A percentile compares a stretch with the other conserved stretches of the same genome.
These are phyloP conservation scores for Monosporascus sp. DNA, from an alignment of 2,329 filamentous ascomycete species.

Conservation along the genomic window DNA sequence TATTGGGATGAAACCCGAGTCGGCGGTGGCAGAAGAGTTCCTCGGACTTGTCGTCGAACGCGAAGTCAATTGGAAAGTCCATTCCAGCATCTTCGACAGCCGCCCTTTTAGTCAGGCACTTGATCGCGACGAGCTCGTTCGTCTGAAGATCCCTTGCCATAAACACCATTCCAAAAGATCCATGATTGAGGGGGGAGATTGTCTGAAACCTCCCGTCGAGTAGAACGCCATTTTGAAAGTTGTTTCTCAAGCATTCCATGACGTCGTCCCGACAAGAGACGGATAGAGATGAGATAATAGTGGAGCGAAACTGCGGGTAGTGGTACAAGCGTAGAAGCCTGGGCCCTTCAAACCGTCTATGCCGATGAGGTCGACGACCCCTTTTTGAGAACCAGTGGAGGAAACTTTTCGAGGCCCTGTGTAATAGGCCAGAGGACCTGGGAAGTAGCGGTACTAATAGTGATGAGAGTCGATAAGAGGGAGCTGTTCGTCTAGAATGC, in stretches of 20 bases:
- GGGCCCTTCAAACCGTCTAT: conserved; percentile 23
- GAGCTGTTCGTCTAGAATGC: not conserved
- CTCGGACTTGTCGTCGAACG: conserved; percentile 77
- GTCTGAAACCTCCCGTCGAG: conserved; percentile 88
- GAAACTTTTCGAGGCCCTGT: conserved; percentile 23
- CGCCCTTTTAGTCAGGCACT: conserved; percentile 83
- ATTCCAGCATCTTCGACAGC: conserved; percentile 55
- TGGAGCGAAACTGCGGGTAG: conserved; percentile 18
- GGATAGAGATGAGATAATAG: conserved; percentile 15
- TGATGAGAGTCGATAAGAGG: conserved; percentile 2
- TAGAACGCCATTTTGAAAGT: conserved; percentile 72
- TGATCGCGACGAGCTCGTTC: conserved; percentile 82
- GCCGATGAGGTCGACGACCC: conserved; percentile 18
- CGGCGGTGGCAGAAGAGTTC: conserved; percentile 74
- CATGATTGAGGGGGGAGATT: conserved; percentile 92
- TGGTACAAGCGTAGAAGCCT: conserved; percentile 22
- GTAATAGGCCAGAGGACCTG: conserved; percentile 16
- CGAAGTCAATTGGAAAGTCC: conserved; percentile 63
- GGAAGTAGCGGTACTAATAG: conserved; percentile 2
- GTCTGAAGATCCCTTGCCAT: conserved; percentile 77
- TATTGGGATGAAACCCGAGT: conserved; percentile 77
- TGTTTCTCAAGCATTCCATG: conserved; percentile 85
- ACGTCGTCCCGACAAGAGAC: conserved; percentile 28
- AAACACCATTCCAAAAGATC: conserved; percentile 98
- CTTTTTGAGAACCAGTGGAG: conserved; percentile 14